Conservation (phyloP, 2,329 filamentous ascomycete species). For the Hymenoscyphus repandus region DNA sequence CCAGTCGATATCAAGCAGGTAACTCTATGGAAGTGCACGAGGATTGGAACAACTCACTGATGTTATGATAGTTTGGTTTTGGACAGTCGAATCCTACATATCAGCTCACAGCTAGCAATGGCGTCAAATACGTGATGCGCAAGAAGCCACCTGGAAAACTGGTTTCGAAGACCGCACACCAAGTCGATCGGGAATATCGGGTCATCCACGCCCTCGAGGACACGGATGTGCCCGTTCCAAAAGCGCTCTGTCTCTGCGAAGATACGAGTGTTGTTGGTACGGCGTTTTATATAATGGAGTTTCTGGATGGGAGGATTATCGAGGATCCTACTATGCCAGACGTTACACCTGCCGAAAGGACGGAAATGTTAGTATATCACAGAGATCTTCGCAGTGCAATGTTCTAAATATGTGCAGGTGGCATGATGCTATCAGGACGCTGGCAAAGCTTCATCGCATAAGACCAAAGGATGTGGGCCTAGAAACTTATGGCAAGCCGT, state of each 20-base stretch:
- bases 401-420: conserved; percentile 47
- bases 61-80: conserved; percentile 71
- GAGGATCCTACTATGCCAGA: conserved; percentile 80
- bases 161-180: conserved; percentile 88
- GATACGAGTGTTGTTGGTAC: conserved; percentile 77
- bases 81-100: conserved; percentile 98
- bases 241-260: conserved; percentile 78
- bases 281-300: conserved; percentile 96
- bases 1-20: conserved; percentile 90
- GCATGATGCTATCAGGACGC: conserved; percentile 74
- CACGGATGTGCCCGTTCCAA: conserved; percentile 82
- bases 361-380: conserved; percentile 47
- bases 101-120: conserved; percentile 70
- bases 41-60: conserved; percentile 1
- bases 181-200: conserved; percentile 92
- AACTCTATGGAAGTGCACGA: neutral
- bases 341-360: conserved; percentile 62
- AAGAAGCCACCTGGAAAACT: conserved; percentile 98
- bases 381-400: neutral
- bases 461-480: conserved; percentile 62
- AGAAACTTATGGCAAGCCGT: conserved; percentile 64
- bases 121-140: conserved; percentile 76
- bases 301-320: conserved; percentile 88
- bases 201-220: conserved; percentile 77
- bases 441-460: conserved; percentile 81